Base-by-base conservation (phyloP, 345 rosid genomes). In the Diplotaxis tenuifolia region DNA sequence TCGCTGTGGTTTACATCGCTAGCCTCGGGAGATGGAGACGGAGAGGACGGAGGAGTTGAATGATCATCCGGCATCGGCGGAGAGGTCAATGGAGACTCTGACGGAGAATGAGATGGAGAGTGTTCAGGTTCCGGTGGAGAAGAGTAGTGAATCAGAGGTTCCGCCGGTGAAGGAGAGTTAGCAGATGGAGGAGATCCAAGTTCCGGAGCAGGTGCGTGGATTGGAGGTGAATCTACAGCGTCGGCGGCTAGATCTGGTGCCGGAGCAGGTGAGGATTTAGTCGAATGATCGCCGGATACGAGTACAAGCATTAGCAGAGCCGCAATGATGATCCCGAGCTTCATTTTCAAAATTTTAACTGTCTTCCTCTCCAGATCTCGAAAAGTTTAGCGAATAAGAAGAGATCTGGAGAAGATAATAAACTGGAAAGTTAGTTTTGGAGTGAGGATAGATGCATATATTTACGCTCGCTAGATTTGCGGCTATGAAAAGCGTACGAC, bases 1-100 rank as follows among this genome's bases (percentile, higher is more conserved):
- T 75, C 70, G 65, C 76, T 83, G 78, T 78, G 83, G 72, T 34
- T 79, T 6, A 77, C 0, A 54, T 76, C 87, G 36, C 83, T 68
- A 22, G 71, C 80, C 29, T 71, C 76, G 5, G 83, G 75, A 8
- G 79, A 55, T 3, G 86, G 63, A 55, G 78, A 55, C 2, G 36
- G 61, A 16, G 63, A 5, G 0, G 73, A 45, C n/a, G n/a, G n/a
- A 14, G 67, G 54, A 20, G 75, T 38, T 2, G 31, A 7, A 22
- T 19, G 14, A 25, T 62, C 38, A 16, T 49, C 55, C 0, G 84
- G 83, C 1, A 70, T 14, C 1, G 80, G 75, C 2, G 68, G 55
- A n/a, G 79, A 75, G 7, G 47, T 21, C 22, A 74, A 63, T 0
- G 68, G 64, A 19, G 80, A 74, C 3, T n/a, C 68, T 50, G 68